Evolutionary conservation across 2,329 filamentous ascomycete genomes (phyloP), one percentile per base, ranked within the genome.

Genomic region (Colletotrichum horii): DNA sequence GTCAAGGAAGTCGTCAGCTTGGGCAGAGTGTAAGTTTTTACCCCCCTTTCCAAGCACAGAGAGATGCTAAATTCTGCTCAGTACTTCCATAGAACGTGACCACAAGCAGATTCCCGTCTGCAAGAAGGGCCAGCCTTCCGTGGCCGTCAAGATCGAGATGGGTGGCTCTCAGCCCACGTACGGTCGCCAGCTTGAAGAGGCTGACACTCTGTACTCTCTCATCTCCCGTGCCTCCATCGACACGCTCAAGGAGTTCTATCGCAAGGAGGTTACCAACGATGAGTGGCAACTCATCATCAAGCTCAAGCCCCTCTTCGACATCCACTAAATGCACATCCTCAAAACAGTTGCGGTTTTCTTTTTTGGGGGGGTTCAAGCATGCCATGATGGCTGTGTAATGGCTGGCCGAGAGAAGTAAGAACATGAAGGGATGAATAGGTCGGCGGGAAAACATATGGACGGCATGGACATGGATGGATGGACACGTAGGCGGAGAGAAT

Each of bases 111-210:
- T 99, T 79, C 91, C 90, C 12, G 90, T 98, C 74, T 98, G 95
- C 89, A 99, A 99, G 87, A 96, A 96, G 87, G 96, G 96, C 68
- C 95, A 98, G 83, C 97, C 97, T n/a, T 97, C 96, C 2, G 97
- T 99, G 12, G 97, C 97, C 24, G 90, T 99, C 88, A 99, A 99
- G 90, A 97, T 99, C 81, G 97, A 99, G 87, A 93, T 93, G 91
- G 96, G 96, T 70, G 87, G 93, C 74, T 95, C 96, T 83, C 97
- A 99, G 88, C 97, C 97, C 19, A 92, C 94, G 75, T 99, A 99
- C 83, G 97, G 97, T 74, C 94, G 97, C 76, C 97, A 99, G 78
- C 91, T 99, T 66, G 97, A 99, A 85, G 96, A 99, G 84, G 92
- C 92, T 78, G 97, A 99, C 84, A 90, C 87, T 2, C 89, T 99